These are phyloP conservation scores for Lentinula detonsa DNA, from an alignment of 768 basidiomycete genomes.

Conservation along the genomic window DNA sequence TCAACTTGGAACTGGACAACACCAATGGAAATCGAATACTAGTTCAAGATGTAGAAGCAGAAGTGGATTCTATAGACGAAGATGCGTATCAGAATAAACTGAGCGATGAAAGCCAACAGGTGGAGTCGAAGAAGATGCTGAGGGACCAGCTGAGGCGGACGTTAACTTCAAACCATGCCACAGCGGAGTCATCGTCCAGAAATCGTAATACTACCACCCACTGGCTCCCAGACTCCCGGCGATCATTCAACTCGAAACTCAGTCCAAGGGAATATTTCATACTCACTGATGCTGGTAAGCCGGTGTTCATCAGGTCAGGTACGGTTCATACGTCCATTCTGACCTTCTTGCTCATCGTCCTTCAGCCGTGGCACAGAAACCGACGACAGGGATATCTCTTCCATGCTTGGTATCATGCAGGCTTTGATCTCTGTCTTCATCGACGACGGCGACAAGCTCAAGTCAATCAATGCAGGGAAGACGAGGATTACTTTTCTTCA, in stretches of 20 bases:
- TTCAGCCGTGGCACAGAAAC: conserved; percentile 46
- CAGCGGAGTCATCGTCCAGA: conserved; percentile 25
- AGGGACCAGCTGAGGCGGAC: conserved; percentile 71
- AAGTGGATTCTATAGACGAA: conserved; percentile 46
- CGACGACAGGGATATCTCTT: conserved; percentile 62
- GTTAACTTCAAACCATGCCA: conserved; percentile 38
- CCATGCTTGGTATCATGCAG: conserved; percentile 88
- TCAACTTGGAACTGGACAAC: conserved; percentile 60
- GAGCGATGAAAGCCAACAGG: conserved; percentile 42
- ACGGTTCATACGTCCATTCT: conserved; percentile 5
- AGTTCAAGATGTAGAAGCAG: conserved; percentile 63
- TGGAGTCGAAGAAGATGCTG: conserved; percentile 56
- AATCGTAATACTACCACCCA: background rate
- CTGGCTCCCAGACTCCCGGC: background rate
- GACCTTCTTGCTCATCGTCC: background rate
- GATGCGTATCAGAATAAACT: conserved; percentile 44
- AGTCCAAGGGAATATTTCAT: conserved; percentile 81
- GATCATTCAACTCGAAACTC: conserved; percentile 20
- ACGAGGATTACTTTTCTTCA: conserved; percentile 83
- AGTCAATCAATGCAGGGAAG: conserved; percentile 80
- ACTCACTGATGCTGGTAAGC: conserved; percentile 93
- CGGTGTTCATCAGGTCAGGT: conserved; percentile 83
- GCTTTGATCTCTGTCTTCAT: conserved; percentile 94
- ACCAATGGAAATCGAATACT: conserved; percentile 40
- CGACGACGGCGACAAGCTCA: conserved; percentile 82